phyloP scores from a whole-genome alignment of 2,329 filamentous ascomycete genomes.

The Corniculantispora saksenae region DNA sequence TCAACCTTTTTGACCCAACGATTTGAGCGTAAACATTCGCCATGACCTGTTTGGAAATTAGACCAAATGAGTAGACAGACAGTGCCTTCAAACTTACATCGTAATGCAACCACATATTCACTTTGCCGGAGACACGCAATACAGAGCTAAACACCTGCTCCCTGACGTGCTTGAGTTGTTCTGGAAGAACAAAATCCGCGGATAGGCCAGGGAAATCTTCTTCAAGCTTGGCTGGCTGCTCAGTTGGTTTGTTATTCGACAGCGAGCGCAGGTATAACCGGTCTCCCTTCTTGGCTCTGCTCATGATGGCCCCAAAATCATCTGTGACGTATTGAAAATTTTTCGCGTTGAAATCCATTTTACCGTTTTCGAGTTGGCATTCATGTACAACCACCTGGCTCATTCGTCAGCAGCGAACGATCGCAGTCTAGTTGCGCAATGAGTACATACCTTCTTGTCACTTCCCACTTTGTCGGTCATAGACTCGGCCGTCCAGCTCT shows the following conservation, averaged over 20 bases:
- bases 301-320: constrained; percentile 66
- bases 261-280: constrained; percentile 78
- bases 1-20: constrained; percentile 68
- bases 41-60: constrained; percentile 61
- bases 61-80: neutral
- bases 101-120: constrained; percentile 90
- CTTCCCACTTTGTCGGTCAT: constrained; percentile 62
- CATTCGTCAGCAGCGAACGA: constrained; percentile 12
- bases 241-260: constrained; percentile 67
- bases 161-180: constrained; percentile 56
- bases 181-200: constrained; percentile 69
- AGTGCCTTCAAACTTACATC: constrained; percentile 56
- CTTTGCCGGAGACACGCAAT: constrained; percentile 74
- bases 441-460: constrained; percentile 57
- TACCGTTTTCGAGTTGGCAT: constrained; percentile 50
- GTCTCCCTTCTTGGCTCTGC: constrained; percentile 58
- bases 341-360: constrained; percentile 80
- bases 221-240: constrained; percentile 67
- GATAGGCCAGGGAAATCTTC: constrained; percentile 72
- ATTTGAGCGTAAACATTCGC: constrained; percentile 85
- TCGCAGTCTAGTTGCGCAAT: neutral
- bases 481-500: constrained; percentile 69
- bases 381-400: constrained; percentile 72
- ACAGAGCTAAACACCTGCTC: constrained; percentile 76
- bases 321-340: constrained; percentile 78